Percentiles rank a stretch among this genome's conserved stretches.
Evolutionary conservation across 306 rosid species (phyloP).

Genomic region (Sesbania bispinosa): DNA sequence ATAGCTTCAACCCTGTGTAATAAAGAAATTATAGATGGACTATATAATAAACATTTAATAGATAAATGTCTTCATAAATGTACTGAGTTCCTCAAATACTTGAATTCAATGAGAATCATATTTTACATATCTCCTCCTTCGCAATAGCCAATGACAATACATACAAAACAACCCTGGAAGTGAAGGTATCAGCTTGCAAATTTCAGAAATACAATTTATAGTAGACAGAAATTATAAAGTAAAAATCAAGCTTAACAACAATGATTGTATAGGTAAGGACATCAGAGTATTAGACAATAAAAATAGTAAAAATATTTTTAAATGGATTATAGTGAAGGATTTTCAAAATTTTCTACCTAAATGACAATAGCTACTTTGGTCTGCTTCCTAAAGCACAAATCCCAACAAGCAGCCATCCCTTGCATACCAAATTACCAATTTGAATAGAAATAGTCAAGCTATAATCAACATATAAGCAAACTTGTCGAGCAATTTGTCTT

Average conservation of each 20-base stretch:
- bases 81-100: not conserved
- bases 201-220: conserved; percentile 14
- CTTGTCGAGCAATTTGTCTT: conserved; percentile 77
- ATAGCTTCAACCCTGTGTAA: conserved; percentile 79
- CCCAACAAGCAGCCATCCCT: conserved; percentile 76
- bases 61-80: not conserved
- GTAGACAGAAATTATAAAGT: conserved; percentile 9
- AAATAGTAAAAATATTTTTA: not conserved
- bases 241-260: conserved; percentile 8
- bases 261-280: not conserved
- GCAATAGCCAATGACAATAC: conserved; percentile 89
- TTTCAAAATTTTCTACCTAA: conserved; percentile 49
- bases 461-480: conserved; percentile 54
- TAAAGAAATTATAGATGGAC: not conserved
- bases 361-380: conserved; percentile 74
- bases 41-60: conserved; percentile 7
- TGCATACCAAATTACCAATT: conserved; percentile 84
- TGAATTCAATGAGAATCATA: not conserved
- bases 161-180: conserved; percentile 92
- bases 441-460: conserved; percentile 64
- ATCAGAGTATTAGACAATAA: conserved; percentile 5
- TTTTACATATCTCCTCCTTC: conserved; percentile 99
- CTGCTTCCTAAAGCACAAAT: conserved; percentile 70
- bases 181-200: too few relatives aligned
- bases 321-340: not conserved